Percentiles rank a stretch among this genome's conserved stretches.
Evolutionary conservation across 2,329 filamentous ascomycete genomes (phyloP).

Genomic region (Scedosporium apiospermum): DNA sequence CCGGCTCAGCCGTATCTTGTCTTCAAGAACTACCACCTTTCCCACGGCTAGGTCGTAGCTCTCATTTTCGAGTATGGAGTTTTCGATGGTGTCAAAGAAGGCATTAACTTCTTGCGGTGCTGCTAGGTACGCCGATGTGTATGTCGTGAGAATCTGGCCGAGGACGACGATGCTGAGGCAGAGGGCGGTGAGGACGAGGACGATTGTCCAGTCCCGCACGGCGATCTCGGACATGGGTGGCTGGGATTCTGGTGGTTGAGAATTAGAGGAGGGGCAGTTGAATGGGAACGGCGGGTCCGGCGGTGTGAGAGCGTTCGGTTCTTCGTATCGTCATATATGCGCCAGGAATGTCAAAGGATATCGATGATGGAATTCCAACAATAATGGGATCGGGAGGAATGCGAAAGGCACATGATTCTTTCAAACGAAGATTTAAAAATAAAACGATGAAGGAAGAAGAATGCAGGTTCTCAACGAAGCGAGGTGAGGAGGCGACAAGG

Average conservation of each 20-base stretch:
- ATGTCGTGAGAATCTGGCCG: constrained; percentile 40
- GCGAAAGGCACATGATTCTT: neutral
- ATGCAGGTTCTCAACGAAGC: neutral
- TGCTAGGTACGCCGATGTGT: constrained; percentile 44
- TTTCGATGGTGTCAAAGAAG: constrained; percentile 52
- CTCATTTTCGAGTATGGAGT: constrained; percentile 55
- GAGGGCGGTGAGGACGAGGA: constrained; percentile 49
- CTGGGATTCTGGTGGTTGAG: neutral
- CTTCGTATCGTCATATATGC: neutral
- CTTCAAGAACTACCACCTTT: constrained; percentile 48
- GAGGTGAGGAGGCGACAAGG: neutral
- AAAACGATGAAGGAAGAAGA: neutral
- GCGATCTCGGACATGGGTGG: constrained; percentile 38
- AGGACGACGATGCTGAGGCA: constrained; percentile 45
- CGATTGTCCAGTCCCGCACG: constrained; percentile 45
- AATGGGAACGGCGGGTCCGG: constrained; percentile 4
- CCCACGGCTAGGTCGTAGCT: constrained; percentile 52
- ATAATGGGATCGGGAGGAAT: neutral
- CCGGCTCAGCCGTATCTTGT: constrained; percentile 49
- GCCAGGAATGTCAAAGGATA: neutral
- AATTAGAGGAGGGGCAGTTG: neutral
- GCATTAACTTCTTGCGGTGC: constrained; percentile 48
- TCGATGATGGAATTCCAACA: neutral
- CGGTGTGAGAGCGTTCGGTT: constrained; percentile 8
- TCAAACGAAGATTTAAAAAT: neutral